Conservation (phyloP, 1,139 yeast genomes). For the Magnusiomyces sp. region DNA sequence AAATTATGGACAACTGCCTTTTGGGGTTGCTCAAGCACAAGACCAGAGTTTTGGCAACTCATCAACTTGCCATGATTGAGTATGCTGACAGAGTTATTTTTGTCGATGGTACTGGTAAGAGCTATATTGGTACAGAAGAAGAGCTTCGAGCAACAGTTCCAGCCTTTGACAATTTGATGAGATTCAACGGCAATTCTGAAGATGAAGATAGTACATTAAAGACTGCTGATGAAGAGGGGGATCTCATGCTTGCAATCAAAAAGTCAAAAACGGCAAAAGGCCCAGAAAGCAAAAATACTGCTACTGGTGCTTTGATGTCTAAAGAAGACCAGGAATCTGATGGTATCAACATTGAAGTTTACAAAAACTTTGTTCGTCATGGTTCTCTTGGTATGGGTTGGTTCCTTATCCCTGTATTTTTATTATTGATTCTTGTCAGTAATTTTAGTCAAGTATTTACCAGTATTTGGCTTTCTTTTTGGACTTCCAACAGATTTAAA, state of each 20-base stretch:
- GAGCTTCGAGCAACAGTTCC: slow-evolving; percentile 40
- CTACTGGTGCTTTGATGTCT: slow-evolving; percentile 31
- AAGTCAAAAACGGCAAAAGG: slow-evolving; percentile 2
- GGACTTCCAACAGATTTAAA: slow-evolving; percentile 56
- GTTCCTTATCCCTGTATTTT: slow-evolving; percentile 37
- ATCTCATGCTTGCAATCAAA: slow-evolving; percentile 3
- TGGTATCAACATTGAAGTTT: slow-evolving; percentile 40
- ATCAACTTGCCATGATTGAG: slow-evolving; percentile 63
- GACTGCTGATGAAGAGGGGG: slow-evolving; percentile 17
- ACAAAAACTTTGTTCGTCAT: slow-evolving; percentile 42
- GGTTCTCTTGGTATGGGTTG: slow-evolving; percentile 47
- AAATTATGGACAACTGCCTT: slow-evolving; percentile 65
- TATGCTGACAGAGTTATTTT: slow-evolving; percentile 64
- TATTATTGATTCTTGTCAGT: slow-evolving; percentile 37
- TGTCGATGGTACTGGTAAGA: slow-evolving; percentile 58
- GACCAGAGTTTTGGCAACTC: slow-evolving; percentile 78
- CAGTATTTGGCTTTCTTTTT: slow-evolving; percentile 78
- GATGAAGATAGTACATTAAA: slow-evolving; percentile 19
- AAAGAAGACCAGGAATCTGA: slow-evolving; percentile 46
- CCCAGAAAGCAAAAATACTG: slow-evolving; percentile 13
- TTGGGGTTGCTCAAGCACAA: slow-evolving; percentile 46
- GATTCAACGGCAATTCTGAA: slow-evolving; percentile 36
- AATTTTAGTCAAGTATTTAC: slow-evolving; percentile 59
- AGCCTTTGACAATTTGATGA: slow-evolving; percentile 46
- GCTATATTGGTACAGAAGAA: slow-evolving; percentile 51